A percentile compares a stretch with the other conserved stretches of the same genome.
Conservation (phyloP, 73 alveolate species). For the Blepharisma stoltei region DNA sequence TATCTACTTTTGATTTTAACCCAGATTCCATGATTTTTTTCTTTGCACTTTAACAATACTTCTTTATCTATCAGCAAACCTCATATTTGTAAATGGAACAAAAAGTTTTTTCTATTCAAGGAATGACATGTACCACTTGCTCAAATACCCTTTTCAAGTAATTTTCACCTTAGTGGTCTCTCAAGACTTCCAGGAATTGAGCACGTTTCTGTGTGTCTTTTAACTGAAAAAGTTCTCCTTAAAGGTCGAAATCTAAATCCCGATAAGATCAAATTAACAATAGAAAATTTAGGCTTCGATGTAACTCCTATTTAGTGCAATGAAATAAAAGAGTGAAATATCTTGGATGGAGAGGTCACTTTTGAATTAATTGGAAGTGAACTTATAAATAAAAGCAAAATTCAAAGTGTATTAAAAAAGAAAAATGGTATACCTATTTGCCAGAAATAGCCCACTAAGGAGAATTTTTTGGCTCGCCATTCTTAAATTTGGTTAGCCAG, state of each 20-base stretch:
- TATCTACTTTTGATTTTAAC: too few relatives aligned
- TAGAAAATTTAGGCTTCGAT: conserved; percentile 15
- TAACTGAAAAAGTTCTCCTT: not conserved
- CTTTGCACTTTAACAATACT: too few relatives aligned
- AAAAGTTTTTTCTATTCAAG: conserved; percentile 3
- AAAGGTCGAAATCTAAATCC: conserved; percentile 5
- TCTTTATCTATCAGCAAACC: too few relatives aligned
- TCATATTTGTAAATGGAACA: not conserved
- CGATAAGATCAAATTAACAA: not conserved
- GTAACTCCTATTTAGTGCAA: not conserved
- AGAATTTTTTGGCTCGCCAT: too few relatives aligned
- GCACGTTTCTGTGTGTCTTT: conserved; percentile 3
- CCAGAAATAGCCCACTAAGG: too few relatives aligned
- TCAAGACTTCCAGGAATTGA: not conserved
- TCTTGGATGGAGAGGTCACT: not conserved
- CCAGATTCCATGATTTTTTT: too few relatives aligned
- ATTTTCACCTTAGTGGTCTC: conserved; percentile 22
- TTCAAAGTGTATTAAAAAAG: too few relatives aligned
- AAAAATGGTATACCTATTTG: too few relatives aligned
- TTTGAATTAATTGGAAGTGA: not conserved
- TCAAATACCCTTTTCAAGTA: conserved; percentile 15
- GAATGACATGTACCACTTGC: conserved; percentile 23
- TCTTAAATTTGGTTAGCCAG: too few relatives aligned
- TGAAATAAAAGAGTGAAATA: conserved; percentile 7
- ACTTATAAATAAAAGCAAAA: too few relatives aligned